Evolutionary conservation across 2,329 filamentous ascomycete genomes (phyloP), one percentile per base, ranked within the genome.

Genomic region (Geoglossum cookeanum): DNA sequence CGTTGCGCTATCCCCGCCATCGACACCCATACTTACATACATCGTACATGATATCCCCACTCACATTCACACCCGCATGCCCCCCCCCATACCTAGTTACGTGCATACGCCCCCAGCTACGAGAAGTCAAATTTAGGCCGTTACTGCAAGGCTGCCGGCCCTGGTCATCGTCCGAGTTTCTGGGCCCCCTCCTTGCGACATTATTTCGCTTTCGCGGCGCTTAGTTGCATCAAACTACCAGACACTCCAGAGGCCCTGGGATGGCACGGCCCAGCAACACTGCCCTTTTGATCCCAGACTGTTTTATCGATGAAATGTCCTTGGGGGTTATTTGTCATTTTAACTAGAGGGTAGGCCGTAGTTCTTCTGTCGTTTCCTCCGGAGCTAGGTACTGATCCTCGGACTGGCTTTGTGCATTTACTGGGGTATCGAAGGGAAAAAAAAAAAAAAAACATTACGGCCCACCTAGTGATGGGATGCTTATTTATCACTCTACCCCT

Each of bases 311-410:
- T 8, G 9, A 15, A 53, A 4, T 6, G 4, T 32, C 27, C 37
- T 53, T 53, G 49, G 49, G 49, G 49, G 49, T 35, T 42, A 45
- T 45, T 53, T 53, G 49, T 53, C 49, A 53, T 53, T 53, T 53
- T 27, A 52, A 3, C 30, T 27, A 30, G 22, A 30, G 11, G 22
- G 27, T 6, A 53, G n/a, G 30, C 22, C 15, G 49, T 53, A 37
- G 11, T 13, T 53, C 48, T 32, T 33, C 22, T 5, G 32, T 33
- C 3, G 49, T 37, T 35, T 53, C 22, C 22, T 53, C 49, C 9
- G 5, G 33, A n/a, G 7, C 49, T 17, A 53, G 49, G 49, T 35
- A 53, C 27, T 17, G 22, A 37, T 51, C 30, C 49, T 17, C 32
- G 30, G 49, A 53, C 30, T 32, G 49, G 29, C 29, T 52, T 6